Evolutionary conservation across 2,329 filamentous ascomycete genomes (phyloP).

Genomic region (Colletotrichum orbiculare): DNA sequence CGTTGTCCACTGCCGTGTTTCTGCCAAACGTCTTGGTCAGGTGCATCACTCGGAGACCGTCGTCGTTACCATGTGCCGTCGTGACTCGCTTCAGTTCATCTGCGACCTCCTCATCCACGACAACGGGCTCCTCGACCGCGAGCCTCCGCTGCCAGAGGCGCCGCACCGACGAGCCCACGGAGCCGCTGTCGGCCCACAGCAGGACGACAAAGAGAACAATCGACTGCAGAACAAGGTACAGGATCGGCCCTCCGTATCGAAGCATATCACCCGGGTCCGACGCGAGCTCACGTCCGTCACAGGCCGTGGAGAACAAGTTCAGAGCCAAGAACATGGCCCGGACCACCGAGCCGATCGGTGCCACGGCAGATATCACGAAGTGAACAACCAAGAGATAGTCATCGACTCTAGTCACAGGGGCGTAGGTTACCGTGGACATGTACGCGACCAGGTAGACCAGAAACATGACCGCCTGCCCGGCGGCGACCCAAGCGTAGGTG

Average conservation of each 20-base stretch:
- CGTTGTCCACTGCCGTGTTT: constrained; percentile 85
- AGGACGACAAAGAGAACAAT: constrained; percentile 77
- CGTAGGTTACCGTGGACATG: constrained; percentile 70
- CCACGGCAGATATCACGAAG: constrained; percentile 78
- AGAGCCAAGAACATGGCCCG: constrained; percentile 80
- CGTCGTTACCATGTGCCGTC: constrained; percentile 56
- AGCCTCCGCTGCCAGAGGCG: constrained; percentile 39
- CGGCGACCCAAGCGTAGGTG: constrained; percentile 85
- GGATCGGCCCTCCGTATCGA: constrained; percentile 84
- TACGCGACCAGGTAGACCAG: constrained; percentile 79
- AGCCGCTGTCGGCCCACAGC: constrained; percentile 84
- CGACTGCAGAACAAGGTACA: constrained; percentile 83
- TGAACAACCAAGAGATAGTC: constrained; percentile 74
- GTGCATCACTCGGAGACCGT: constrained; percentile 83
- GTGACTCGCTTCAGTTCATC: constrained; percentile 74
- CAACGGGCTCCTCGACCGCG: constrained; percentile 37
- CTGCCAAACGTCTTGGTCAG: constrained; percentile 83
- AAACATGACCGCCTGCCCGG: constrained; percentile 78
- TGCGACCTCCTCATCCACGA: constrained; percentile 69
- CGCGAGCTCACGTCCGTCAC: constrained; percentile 71
- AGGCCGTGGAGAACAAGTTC: constrained; percentile 87
- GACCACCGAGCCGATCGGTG: constrained; percentile 81
- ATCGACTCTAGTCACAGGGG: constrained; percentile 76
- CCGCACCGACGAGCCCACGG: constrained; percentile 65
- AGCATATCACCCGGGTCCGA: constrained; percentile 76